Percentiles rank a stretch among this genome's conserved stretches.
Evolutionary conservation across 139 green algal genomes (phyloP).

Genomic region (Chlorella sp.): DNA sequence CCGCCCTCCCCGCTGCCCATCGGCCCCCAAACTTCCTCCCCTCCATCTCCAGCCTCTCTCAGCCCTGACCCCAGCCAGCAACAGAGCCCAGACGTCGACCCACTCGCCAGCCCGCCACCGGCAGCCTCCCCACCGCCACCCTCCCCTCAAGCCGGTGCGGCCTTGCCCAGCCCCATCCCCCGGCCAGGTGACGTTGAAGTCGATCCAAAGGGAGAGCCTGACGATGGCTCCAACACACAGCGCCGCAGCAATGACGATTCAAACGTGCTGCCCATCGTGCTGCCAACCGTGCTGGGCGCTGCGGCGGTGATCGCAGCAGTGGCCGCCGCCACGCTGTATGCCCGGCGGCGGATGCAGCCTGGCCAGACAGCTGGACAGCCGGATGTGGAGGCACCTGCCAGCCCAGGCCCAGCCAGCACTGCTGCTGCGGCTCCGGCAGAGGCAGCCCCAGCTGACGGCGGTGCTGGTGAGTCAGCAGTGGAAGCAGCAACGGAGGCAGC

Average conservation of each 20-base stretch:
- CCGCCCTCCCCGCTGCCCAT: not conserved
- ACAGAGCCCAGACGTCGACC: too few species aligned
- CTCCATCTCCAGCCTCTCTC: too few species aligned
- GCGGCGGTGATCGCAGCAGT: not conserved
- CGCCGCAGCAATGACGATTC: not conserved
- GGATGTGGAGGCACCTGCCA: too few species aligned
- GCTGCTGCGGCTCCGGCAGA: not conserved
- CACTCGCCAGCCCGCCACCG: too few species aligned
- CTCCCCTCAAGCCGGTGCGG: too few species aligned
- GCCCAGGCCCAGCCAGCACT: not conserved
- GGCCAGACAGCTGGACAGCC: not conserved
- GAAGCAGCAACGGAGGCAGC: not conserved
- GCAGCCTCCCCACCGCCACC: too few species aligned
- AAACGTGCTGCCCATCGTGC: slow-evolving; percentile 20
- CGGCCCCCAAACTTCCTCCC: too few species aligned
- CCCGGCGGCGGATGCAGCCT: not conserved
- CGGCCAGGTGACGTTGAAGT: too few species aligned
- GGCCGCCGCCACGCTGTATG: not conserved
- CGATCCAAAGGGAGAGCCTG: too few species aligned
- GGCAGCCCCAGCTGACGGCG: not conserved
- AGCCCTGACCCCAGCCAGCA: too few species aligned
- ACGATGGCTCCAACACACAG: too few species aligned
- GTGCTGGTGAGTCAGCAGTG: not conserved
- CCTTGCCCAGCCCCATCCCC: too few species aligned
- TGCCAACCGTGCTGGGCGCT: not conserved